These are phyloP conservation scores for Tuber umbilicatum DNA, from an alignment of 495 filamentous ascomycete species.

Conservation along the genomic window DNA sequence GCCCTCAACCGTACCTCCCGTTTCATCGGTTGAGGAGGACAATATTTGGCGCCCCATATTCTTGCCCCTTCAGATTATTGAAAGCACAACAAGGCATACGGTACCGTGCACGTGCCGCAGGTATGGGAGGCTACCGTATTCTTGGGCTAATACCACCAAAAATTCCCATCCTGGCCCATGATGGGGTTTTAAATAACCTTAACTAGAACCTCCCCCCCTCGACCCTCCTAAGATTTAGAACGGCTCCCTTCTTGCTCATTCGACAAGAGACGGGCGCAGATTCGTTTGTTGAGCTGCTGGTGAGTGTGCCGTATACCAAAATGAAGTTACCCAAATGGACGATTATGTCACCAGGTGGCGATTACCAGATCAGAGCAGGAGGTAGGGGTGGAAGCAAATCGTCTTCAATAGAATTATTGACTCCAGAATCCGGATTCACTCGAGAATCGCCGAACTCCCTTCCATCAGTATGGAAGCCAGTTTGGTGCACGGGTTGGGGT, in stretches of 20 bases:
- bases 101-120: too few species aligned
- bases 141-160: too few species aligned
- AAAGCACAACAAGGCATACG: too few species aligned
- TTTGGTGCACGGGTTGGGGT: conserved; percentile 6
- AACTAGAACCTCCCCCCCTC: not conserved
- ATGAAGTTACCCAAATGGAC: not conserved
- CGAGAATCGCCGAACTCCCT: not conserved
- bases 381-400: not conserved
- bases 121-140: too few species aligned
- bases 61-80: too few species aligned
- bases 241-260: not conserved
- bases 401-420: not conserved
- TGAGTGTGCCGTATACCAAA: not conserved
- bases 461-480: not conserved
- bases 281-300: not conserved
- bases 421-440: not conserved
- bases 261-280: not conserved
- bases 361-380: not conserved
- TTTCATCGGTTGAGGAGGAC: too few species aligned
- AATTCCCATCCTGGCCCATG: not conserved
- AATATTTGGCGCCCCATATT: too few species aligned
- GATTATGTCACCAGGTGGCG: not conserved
- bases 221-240: not conserved
- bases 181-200: not conserved
- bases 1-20: too few species aligned